Evolutionary conservation across 1,284 basidiomycete species (phyloP).

Genomic region (Crucibulum parvulum): DNA sequence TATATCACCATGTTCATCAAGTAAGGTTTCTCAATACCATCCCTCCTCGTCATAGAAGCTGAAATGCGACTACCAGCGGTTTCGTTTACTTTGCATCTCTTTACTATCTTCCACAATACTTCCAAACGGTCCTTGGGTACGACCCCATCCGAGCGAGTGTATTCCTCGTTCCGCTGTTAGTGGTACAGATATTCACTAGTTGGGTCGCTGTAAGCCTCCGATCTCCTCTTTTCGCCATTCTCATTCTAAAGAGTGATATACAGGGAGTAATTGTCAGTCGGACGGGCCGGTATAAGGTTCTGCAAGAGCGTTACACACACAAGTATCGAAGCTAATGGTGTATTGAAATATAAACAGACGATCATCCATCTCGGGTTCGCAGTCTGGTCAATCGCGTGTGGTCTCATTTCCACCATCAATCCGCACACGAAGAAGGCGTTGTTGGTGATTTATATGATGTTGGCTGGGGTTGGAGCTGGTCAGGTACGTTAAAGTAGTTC

Average conservation of each 20-base stretch:
- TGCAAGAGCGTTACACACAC: constrained; percentile 9
- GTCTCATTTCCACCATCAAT: constrained; percentile 69
- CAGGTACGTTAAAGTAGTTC: constrained; percentile 44
- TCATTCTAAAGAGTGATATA: background rate
- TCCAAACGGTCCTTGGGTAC: constrained; percentile 74
- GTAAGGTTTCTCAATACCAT: constrained; percentile 38
- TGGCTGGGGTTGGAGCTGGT: constrained; percentile 75
- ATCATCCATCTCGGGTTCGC: constrained; percentile 73
- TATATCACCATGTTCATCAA: constrained; percentile 74
- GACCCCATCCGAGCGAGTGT: constrained; percentile 67
- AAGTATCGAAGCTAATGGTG: background rate
- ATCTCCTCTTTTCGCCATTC: constrained; percentile 1
- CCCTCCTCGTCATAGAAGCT: background rate
- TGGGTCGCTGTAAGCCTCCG: constrained; percentile 53
- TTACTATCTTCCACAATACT: constrained; percentile 78
- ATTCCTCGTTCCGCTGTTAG: constrained; percentile 69
- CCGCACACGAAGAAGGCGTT: constrained; percentile 54
- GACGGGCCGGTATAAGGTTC: constrained; percentile 70
- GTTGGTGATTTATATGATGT: constrained; percentile 72
- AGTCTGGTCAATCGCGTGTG: constrained; percentile 75
- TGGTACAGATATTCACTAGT: constrained; percentile 65
- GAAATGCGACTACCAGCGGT: constrained; percentile 38
- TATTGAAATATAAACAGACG: constrained; percentile 35
- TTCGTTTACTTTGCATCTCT: constrained; percentile 67
- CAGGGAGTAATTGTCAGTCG: constrained; percentile 70